Evolutionary conservation across 129 eudicot species (phyloP), one percentile per base, ranked within the genome.

Genomic region (Lactuca saligna): DNA sequence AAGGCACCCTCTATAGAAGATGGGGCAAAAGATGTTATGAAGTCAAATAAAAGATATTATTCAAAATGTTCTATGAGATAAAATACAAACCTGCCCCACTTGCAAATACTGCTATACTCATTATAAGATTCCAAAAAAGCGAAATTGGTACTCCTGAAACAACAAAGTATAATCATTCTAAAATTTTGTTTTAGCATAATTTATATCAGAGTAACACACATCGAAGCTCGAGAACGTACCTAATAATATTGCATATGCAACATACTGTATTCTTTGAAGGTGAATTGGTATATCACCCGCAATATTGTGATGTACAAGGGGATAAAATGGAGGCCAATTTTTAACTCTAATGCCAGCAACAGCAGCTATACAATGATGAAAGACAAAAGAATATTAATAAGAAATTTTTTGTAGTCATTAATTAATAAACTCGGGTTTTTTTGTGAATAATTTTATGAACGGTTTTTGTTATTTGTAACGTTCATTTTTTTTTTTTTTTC

Each of bases 91-190:
- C 99, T 85, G 80, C 85, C 11, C 89, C 96, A 39, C 82, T 82
- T 51, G 76, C 70, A 79, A 90, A 87, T 63, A 90, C 83, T 62
- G 77, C 48, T 48, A 93, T 81, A 38, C 85, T 86, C 11, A 90
- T 88, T 29, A 94, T 54, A 69, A 94, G 48, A 57, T 94, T 94
- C 99, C 99, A 94, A 42, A 80, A 33, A 31, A 94, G 97, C 15
- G 93, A 77, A 13, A 75, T 69, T 5, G 81, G 65, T 31, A 89
- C 66, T 46, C 99, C 99, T 94, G 83, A 49, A 74, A 15, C 38
- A 50, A 5, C 34, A 46, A 46, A 53, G 38, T 37, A 32, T 8
- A 33, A 60, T 9, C 5, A 31, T 37, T 6, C 17, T 3, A 61
- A 12, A 15, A 12, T 46, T 17, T 42, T 1, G 25, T 4, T 38